Conservation (phyloP, 371 early-diverging fungal species). For the Mucor indicus region DNA sequence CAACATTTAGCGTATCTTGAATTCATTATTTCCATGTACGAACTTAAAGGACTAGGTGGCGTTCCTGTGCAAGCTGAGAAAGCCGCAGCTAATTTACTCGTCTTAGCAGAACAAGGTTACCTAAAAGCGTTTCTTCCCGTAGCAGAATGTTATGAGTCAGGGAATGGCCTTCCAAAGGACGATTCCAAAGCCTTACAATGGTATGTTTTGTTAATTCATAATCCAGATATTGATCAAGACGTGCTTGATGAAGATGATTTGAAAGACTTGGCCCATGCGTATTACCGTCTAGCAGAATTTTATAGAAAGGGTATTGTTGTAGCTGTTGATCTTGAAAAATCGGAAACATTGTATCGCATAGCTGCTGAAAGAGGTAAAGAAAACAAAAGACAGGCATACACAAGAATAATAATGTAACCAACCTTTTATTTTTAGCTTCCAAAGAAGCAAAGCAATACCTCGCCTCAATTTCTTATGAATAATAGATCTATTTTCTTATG, state of each 20-base stretch:
- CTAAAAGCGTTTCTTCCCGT: slow-evolving; percentile 30
- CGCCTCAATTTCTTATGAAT: too few species aligned
- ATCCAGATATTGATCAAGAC: slow-evolving; percentile 15
- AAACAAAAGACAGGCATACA: too few species aligned
- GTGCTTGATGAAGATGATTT: slow-evolving; percentile 36
- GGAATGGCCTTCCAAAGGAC: slow-evolving; percentile 69
- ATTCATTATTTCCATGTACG: slow-evolving; percentile 30
- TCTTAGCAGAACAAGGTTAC: slow-evolving; percentile 25
- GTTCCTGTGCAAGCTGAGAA: slow-evolving; percentile 14
- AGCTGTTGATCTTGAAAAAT: slow-evolving; percentile 13
- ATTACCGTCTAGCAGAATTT: slow-evolving; percentile 30
- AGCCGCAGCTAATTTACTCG: slow-evolving; percentile 18
- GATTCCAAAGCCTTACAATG: slow-evolving; percentile 69
- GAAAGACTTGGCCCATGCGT: slow-evolving; percentile 20
- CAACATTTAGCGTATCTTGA: slow-evolving; percentile 16
- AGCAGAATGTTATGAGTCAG: slow-evolving; percentile 80
- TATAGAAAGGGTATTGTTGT: slow-evolving; percentile 26
- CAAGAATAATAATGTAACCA: too few species aligned
- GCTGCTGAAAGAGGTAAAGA: slow-evolving; percentile 20
- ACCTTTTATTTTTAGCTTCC: too few species aligned
- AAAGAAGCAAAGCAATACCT: too few species aligned
- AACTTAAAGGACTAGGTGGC: slow-evolving; percentile 33
- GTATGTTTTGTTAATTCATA: slow-evolving; percentile 61
- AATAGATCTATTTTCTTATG: too few species aligned
- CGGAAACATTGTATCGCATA: slow-evolving; percentile 17